Evolutionary conservation across 1,284 basidiomycete species (phyloP), one percentile per base, ranked within the genome.

Genomic region (Tylopilus sp.): DNA sequence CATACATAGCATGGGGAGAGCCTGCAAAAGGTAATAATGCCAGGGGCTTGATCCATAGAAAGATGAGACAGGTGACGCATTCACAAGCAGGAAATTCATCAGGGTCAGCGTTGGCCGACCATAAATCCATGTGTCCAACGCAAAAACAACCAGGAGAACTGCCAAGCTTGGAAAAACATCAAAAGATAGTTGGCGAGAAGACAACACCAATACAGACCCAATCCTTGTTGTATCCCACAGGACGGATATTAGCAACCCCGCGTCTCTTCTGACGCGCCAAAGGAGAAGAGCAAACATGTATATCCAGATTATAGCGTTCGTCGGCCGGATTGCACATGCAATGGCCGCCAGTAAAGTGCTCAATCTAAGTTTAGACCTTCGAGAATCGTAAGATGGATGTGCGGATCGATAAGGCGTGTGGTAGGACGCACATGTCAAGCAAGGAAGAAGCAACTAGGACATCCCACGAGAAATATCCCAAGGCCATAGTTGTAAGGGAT

Each of bases 21-120:
- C 94, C 73, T 98, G 94, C 0, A 82, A 80, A 32, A 98, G 57
- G 66, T 99, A 98, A 70, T 92, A 99, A 65, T 96, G 88, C 83
- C 86, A 90, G 1, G 88, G 74, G 57, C 84, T 92, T 4, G 78
- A 73, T n/a, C 97, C 97, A 67, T 99, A 99, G 69, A 98, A 98
- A n/a, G 88, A 74, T 0, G 97, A 95, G 19, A 98, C 80, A 3
- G 83, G 78, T 2, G 88, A 88, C 1, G 92, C 74, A 64, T 97
- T 96, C 42, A 88, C 86, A 37, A 77, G 73, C 26, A 97, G 65
- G 66, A 99, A 91, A 66, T 92, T 93, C 42, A 90, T 71, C 2
- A 92, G 82, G 1, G 94, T 90, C 59, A 95, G 82, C 0, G 88
- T 90, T 1, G 80, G 72, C 33, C 68, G 72, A 15, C 78, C 75